Percentiles rank a stretch among this genome's conserved stretches.
phyloP scores from a whole-genome alignment of 1,284 basidiomycete genomes.

The Coniophora puteana region DNA sequence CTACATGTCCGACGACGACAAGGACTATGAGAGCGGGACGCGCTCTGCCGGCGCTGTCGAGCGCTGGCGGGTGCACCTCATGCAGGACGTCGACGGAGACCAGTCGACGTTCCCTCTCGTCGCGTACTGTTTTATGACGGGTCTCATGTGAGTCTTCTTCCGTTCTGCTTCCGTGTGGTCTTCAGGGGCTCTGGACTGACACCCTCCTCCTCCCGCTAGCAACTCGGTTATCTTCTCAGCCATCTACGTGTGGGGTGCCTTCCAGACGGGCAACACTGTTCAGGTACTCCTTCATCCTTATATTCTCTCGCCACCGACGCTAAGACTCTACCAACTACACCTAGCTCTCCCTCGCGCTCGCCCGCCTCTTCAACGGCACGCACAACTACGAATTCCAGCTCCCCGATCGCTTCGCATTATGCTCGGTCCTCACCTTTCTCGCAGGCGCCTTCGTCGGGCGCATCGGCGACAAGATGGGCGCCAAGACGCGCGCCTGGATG shows the following conservation, averaged over 20 bases:
- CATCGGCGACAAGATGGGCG: conserved; percentile 66
- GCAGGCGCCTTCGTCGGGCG: conserved; percentile 71
- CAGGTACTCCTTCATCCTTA: conserved; percentile 38
- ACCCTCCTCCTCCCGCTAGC: conserved; percentile 32
- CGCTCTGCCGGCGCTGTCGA: no score
- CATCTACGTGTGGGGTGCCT: conserved; percentile 83
- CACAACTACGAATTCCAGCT: conserved; percentile 63
- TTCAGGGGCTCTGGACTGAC: conserved; percentile 2
- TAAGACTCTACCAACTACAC: conserved; percentile 35
- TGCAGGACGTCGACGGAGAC: conserved; percentile 58
- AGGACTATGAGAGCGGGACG: no score
- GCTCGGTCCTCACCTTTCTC: conserved; percentile 72
- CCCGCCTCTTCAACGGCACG: conserved; percentile 60
- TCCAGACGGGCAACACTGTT: conserved; percentile 76
- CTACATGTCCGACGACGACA: no score
- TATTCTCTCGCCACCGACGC: conserved; percentile 13
- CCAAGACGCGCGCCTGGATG: conserved; percentile 75
- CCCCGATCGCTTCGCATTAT: conserved; percentile 79
- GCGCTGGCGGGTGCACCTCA: no score
- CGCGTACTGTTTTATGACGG: conserved; percentile 84
- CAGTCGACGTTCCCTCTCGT: conserved; percentile 58
- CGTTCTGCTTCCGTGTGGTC: neutral
- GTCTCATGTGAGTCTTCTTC: conserved; percentile 62
- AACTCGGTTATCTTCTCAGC: conserved; percentile 77
- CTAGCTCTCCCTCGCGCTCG: conserved; percentile 59